A percentile compares a stretch with the other conserved stretches of the same genome.
These are phyloP conservation scores for Zasmidium cellare DNA, from an alignment of 2,329 filamentous ascomycete species.

Conservation along the genomic window DNA sequence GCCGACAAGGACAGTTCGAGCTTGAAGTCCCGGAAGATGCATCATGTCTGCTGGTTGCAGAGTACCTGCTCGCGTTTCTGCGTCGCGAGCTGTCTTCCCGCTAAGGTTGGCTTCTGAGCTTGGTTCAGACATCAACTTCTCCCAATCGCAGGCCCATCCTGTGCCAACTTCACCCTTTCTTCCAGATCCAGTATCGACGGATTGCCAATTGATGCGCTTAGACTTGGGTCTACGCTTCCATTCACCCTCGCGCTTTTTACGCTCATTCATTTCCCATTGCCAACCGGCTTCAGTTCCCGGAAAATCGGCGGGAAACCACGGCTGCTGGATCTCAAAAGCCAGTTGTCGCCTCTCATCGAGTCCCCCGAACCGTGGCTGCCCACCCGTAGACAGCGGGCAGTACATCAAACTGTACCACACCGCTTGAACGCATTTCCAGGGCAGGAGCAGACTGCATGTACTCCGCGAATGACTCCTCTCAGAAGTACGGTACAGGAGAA, in stretches of 20 bases:
- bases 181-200: conserved; percentile 70
- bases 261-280: conserved; percentile 72
- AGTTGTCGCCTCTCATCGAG: conserved; percentile 77
- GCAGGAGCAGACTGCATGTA: conserved; percentile 80
- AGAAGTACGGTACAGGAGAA: conserved; percentile 58
- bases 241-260: conserved; percentile 57
- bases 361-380: conserved; percentile 80
- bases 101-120: not conserved
- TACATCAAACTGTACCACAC: conserved; percentile 87
- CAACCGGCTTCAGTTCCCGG: conserved; percentile 77
- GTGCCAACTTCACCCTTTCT: conserved; percentile 79
- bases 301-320: conserved; percentile 87
- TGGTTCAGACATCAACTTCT: conserved; percentile 56
- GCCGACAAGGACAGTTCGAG: not conserved
- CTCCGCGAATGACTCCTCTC: conserved; percentile 54
- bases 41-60: not conserved
- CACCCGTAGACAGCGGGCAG: conserved; percentile 74
- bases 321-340: conserved; percentile 71
- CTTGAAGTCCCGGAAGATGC: not conserved
- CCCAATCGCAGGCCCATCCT: conserved; percentile 84
- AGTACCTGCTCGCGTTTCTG: not conserved
- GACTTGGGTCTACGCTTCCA: conserved; percentile 81
- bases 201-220: conserved; percentile 74
- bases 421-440: conserved; percentile 84
- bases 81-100: not conserved